Evolutionary conservation across 768 basidiomycete genomes (phyloP), one percentile per base, ranked within the genome.

Genomic region (Amanita molliuscula): DNA sequence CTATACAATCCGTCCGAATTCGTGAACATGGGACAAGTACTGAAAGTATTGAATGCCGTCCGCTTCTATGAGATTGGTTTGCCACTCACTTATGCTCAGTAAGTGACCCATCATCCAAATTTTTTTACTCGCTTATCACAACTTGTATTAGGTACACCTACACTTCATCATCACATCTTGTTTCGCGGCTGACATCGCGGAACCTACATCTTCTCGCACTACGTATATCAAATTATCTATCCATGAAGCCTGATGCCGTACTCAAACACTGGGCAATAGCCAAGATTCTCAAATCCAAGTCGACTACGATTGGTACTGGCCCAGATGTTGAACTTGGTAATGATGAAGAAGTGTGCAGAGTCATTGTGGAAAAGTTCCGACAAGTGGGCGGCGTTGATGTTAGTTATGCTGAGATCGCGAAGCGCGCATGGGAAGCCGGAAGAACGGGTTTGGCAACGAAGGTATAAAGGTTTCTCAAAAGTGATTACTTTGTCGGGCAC

Each of bases 241-340:
- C 78, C 13, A 72, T 98, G 40, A 85, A 88, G 46, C 86, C 92
- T 0, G 87, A 93, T 55, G 76, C 79, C 0, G 92, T 98, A 0
- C 70, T 99, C 36, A 88, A 84, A 55, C 95, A 98, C 61, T 99
- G 96, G 96, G 96, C 96, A 1, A 83, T 82, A 52, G 85, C 90
- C 1, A 95, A 96, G 65, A 96, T 99, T 51, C 64, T 80, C 43
- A 79, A 77, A 13, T 82, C 89, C 9, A 79, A 80, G 53, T 71
- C 84, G 0, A 71, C 78, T 0, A 65, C 77, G 0, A 72, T 75
- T 21, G 78, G 74, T 15, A 62, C 73, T 9, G 77, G 74, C 4
- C 66, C 70, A 48, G 78, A 81, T 50, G 68, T 69, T 3, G 81
- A 82, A 10, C 67, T 81, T 10, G 68, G 68, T 16, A 82, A 78